phyloP scores from a whole-genome alignment of 176 grass and related monocot genomes.

The Tillandsia leiboldiana region DNA sequence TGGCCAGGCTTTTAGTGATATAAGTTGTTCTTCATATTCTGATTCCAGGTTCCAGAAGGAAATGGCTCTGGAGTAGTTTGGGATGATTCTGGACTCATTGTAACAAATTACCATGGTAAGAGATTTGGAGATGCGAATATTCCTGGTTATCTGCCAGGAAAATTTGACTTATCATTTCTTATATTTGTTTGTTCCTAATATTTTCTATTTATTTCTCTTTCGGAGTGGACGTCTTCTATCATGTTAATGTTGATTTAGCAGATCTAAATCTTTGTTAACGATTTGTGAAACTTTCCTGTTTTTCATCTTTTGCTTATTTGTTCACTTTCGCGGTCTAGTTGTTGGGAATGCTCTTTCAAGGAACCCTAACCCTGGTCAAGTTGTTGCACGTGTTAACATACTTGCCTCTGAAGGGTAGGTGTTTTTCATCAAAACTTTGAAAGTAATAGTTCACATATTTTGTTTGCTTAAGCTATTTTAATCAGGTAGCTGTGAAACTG shows the following conservation, averaged over 20 bases:
- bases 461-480: neutral
- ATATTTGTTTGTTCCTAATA: neutral
- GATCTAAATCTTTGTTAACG: neutral
- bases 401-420: conserved; percentile 81
- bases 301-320: conserved; percentile 1
- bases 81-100: conserved; percentile 78
- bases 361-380: conserved; percentile 63
- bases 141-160: conserved; percentile 12
- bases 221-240: too few relatives aligned
- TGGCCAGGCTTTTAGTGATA: conserved; percentile 10
- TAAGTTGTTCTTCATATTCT: conserved; percentile 16
- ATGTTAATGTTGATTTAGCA: neutral
- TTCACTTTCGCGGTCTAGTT: conserved; percentile 32
- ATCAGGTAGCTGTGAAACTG: neutral
- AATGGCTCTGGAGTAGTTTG: conserved; percentile 97
- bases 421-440: conserved; percentile 4
- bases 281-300: neutral
- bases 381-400: conserved; percentile 92
- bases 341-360: conserved; percentile 92
- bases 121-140: conserved; percentile 1
- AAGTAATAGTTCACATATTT: conserved; percentile 12
- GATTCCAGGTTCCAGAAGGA: conserved; percentile 86
- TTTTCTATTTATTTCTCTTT: neutral
- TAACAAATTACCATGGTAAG: conserved; percentile 99
- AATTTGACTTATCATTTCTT: conserved; percentile 5